Percentiles rank a stretch among this genome's conserved stretches.
These are phyloP conservation scores for Monilinia laxa DNA, from an alignment of 2,329 filamentous ascomycete genomes.

Conservation along the genomic window DNA sequence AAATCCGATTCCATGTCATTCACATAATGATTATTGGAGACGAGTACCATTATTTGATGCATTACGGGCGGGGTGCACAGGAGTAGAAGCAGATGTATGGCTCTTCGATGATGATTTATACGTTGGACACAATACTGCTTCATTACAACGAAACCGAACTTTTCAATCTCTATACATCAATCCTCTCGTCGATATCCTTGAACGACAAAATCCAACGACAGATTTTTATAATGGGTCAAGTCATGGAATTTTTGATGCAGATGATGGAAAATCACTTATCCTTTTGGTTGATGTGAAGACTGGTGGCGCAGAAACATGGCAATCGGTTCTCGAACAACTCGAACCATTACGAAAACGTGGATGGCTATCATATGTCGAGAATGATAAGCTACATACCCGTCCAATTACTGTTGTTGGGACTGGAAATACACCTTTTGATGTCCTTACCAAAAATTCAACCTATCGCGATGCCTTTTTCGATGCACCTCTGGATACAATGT, in stretches of 20 bases:
- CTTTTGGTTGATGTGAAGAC: slow-evolving; percentile 72
- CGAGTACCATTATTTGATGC: slow-evolving; percentile 62
- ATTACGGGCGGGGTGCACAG: slow-evolving; percentile 57
- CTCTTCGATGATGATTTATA: slow-evolving; percentile 56
- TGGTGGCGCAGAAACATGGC: slow-evolving; percentile 51
- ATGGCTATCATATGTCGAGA: slow-evolving; percentile 56
- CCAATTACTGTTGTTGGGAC: slow-evolving; percentile 69
- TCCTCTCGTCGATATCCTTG: slow-evolving; percentile 59
- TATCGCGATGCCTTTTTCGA: slow-evolving; percentile 66
- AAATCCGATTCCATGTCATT: slow-evolving; percentile 59
- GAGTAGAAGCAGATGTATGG: slow-evolving; percentile 71
- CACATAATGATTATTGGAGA: slow-evolving; percentile 72
- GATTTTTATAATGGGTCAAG: slow-evolving; percentile 47
- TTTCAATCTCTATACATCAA: slow-evolving; percentile 63
- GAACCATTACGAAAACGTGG: slow-evolving; percentile 56
- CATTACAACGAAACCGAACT: slow-evolving; percentile 56
- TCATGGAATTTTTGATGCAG: slow-evolving; percentile 57
- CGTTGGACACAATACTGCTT: slow-evolving; percentile 61
- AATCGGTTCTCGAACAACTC: slow-evolving; percentile 54
- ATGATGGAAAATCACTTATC: slow-evolving; percentile 54
- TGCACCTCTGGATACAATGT: slow-evolving; percentile 55
- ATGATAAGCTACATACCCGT: slow-evolving; percentile 51
- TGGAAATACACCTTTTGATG: slow-evolving; percentile 60
- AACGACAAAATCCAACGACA: slow-evolving; percentile 51
- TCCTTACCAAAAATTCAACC: slow-evolving; percentile 52